Evolutionary conservation across 2,329 filamentous ascomycete species (phyloP), one percentile per base, ranked within the genome.

Genomic region (Cladobotryum protrusum): DNA sequence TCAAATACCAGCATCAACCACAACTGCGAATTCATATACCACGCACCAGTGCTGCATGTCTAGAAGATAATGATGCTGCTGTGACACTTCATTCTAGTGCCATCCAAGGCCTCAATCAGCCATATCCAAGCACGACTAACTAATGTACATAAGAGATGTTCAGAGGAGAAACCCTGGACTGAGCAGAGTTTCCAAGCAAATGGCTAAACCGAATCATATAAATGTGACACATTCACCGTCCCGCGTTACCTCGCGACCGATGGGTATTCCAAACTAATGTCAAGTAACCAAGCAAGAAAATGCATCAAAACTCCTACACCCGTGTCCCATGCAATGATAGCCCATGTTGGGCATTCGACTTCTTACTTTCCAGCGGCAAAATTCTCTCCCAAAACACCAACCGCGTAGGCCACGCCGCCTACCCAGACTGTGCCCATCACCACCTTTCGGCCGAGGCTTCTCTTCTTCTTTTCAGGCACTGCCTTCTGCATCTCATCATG

Each of bases 381-480:
- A 48, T 77, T 79, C 56, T 86, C 82, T 1, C 70, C 70, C n/a
- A 81, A 67, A 13, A 82, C 73, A 8, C 82, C 81, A 17, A 80
- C 66, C 1, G 74, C 75, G 58, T 85, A 87, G 1, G 76, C 75
- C 2, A 77, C 65, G 1, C 75, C 80, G 1, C 73, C 78, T 2
- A 81, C 67, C 65, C 75, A 80, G 0, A 70, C 71, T 2, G 79
- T 79, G 1, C 79, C 78, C 0, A 82, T 55, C 2, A 78, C 53
- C 18, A 81, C 57, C 54, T 75, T 77, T 59, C 74, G 78, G 0
- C 67, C 70, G 1, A 75, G 52, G 18, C 67, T 61, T 51, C 65
- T 68, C 59, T 66, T 72, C 62, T 67, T 72, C 43, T 57, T 54
- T 24, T 61, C 62, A 13, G 61, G 49, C 14, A 58, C 60, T 24